These are phyloP conservation scores for Magnusiomyces tetraspermus DNA, from an alignment of 1,139 yeast genomes.

Conservation along the genomic window DNA sequence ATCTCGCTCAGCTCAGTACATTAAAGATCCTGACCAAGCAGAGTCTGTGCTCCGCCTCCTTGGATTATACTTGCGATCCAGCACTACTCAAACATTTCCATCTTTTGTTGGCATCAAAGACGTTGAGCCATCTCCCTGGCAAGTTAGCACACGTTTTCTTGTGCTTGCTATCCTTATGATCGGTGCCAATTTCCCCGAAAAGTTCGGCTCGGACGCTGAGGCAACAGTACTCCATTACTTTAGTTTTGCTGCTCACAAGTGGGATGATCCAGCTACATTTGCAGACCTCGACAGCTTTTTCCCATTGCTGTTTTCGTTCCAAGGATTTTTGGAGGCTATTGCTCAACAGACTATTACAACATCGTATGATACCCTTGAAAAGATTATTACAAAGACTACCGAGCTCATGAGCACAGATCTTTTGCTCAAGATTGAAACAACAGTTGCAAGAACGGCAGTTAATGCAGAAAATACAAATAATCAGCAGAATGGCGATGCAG, in stretches of 20 bases:
- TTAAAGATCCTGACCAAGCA: conserved; percentile 43
- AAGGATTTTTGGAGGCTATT: conserved; percentile 32
- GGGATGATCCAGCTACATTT: conserved; percentile 4
- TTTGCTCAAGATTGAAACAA: conserved; percentile 28
- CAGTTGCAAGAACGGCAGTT: conserved; percentile 25
- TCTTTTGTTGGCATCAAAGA: conserved; percentile 38
- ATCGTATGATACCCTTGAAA: conserved; percentile 13
- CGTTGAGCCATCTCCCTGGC: conserved; percentile 40
- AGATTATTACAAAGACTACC: conserved; percentile 16
- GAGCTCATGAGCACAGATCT: conserved; percentile 25
- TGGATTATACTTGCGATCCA: conserved; percentile 48
- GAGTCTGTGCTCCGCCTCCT: conserved; percentile 44
- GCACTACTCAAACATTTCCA: conserved; percentile 46
- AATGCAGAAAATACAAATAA: background rate
- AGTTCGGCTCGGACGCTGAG: background rate
- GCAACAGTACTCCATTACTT: conserved; percentile 24
- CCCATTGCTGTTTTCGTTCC: conserved; percentile 32
- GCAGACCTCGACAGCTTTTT: conserved; percentile 32
- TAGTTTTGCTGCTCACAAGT: conserved; percentile 19
- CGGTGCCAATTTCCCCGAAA: conserved; percentile 35
- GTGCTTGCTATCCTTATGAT: conserved; percentile 31
- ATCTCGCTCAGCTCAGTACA: conserved; percentile 42
- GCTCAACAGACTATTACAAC: conserved; percentile 12
- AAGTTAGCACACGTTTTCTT: conserved; percentile 35
- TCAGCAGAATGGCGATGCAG: background rate